Base-by-base conservation (phyloP, 371 early-diverging fungal species). In the Apophysomyces sp. region DNA sequence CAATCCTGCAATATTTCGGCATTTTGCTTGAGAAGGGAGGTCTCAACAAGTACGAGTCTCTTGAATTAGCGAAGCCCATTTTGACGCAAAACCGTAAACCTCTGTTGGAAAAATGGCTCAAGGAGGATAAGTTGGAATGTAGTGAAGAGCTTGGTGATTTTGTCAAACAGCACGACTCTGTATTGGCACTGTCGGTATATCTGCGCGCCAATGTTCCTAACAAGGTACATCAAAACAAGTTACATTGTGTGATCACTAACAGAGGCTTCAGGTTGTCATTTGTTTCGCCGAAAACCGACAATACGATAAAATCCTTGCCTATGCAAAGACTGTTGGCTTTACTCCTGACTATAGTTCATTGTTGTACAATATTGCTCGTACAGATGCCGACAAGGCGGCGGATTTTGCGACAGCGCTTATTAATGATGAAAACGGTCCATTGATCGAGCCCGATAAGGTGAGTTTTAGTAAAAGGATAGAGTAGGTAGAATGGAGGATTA, bases 271-370 rank as follows among this genome's bases (percentile, higher is more conserved):
- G 80, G 93, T 93, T 29, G 89, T 95, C 44, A 78, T 88, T 6
- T 97, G 98, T 83, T 96, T 98, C 84, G 98, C 96, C n/a, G 97
- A 98, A 73, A 92, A 93, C 34, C 92, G 91, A 30, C 97, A 98
- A 76, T 98, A 91, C 69, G 88, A 92, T 81, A 98, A 97, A 81
- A 97, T 98, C 66, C 82, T 96, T 58, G 80, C 93, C 40, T 98
- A 98, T 76, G 92, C 96, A 62, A 92, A 94, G 73, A 92, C 95
- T 68, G 95, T 94, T 41, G 92, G 91, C 21, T 96, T 90, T 78
- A 86, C 87, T 28, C 98, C 99, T 34, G 98, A 98, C 69, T 98
- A 96, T 72, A 72, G 85, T 21, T 86, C 86, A 32, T 82, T 98
- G 49, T 89, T 98, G 49, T 91, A 92, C 76, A 91, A 89, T 77